A percentile compares a stretch with the other conserved stretches of the same genome.
Evolutionary conservation across 148 eudicot species (phyloP).

Genomic region (Agrostemma githago): DNA sequence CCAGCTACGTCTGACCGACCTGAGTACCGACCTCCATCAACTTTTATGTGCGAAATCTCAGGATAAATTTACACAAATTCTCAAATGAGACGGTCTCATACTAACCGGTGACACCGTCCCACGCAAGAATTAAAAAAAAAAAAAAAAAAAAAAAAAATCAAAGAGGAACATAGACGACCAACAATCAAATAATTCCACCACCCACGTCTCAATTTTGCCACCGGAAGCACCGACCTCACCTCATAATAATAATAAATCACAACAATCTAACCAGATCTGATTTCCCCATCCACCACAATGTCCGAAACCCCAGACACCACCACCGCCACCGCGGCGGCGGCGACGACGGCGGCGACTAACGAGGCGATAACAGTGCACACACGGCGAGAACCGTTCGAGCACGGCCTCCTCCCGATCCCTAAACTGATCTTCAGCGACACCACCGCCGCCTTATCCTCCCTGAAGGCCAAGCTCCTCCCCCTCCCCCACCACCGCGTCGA

Average conservation of each 20-base stretch:
- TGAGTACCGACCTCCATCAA: too few species aligned
- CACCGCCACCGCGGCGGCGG: constrained; percentile 20
- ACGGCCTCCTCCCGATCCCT: constrained; percentile 86
- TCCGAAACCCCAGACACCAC: constrained; percentile 30
- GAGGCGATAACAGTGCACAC: constrained; percentile 51
- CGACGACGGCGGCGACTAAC: constrained; percentile 21
- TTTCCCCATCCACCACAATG: constrained; percentile 17
- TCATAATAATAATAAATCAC: neutral
- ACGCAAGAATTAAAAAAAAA: too few species aligned
- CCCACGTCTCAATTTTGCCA: neutral
- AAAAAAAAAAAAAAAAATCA: too few species aligned
- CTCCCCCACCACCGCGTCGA: constrained; percentile 32
- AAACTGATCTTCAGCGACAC: constrained; percentile 86
- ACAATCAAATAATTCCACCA: too few species aligned
- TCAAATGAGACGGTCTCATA: too few species aligned
- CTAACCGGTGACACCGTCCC: too few species aligned
- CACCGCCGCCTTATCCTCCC: constrained; percentile 44
- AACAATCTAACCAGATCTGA: neutral
- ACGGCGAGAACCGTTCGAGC: constrained; percentile 81
- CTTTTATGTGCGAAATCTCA: too few species aligned
- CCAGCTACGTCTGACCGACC: too few species aligned
- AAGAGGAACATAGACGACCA: too few species aligned
- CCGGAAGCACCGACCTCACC: neutral
- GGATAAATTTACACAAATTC: too few species aligned
- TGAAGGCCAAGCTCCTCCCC: constrained; percentile 41